These are phyloP conservation scores for Zizania palustris DNA, from an alignment of 202 grass and related monocot genomes.

Conservation along the genomic window DNA sequence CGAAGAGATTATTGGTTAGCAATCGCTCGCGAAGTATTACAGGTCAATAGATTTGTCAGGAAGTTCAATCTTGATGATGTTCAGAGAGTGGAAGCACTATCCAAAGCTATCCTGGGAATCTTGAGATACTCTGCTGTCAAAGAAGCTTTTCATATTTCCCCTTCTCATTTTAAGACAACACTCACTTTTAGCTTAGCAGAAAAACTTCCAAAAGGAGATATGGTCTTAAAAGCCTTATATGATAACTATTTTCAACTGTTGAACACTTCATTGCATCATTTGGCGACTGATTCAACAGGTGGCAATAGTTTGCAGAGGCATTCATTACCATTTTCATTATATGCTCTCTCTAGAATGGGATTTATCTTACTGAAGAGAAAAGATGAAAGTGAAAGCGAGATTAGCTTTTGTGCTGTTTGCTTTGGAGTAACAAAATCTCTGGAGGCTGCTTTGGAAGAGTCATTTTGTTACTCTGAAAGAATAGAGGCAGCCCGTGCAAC, in stretches of 20 bases:
- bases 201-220: constrained; percentile 91
- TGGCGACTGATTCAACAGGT: constrained; percentile 39
- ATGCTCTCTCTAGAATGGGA: constrained; percentile 72
- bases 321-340: constrained; percentile 75
- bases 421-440: constrained; percentile 71
- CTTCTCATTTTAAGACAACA: constrained; percentile 80
- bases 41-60: constrained; percentile 80
- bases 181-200: constrained; percentile 89
- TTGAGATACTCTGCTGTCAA: constrained; percentile 82
- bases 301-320: constrained; percentile 39
- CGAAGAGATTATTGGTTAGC: constrained; percentile 87
- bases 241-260: constrained; percentile 64
- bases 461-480: constrained; percentile 74
- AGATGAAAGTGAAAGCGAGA: constrained; percentile 56
- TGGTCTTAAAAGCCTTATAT: constrained; percentile 77
- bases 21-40: constrained; percentile 78
- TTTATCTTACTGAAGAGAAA: constrained; percentile 58
- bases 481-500: constrained; percentile 74
- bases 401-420: constrained; percentile 56
- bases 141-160: constrained; percentile 73
- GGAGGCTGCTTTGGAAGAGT: constrained; percentile 77
- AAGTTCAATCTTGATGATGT: constrained; percentile 73
- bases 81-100: constrained; percentile 74
- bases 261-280: constrained; percentile 48
- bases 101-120: constrained; percentile 74